Percentiles rank a stretch among this genome's conserved stretches.
phyloP scores from a whole-genome alignment of 257 asterid species.

The Salvia hispanica region DNA sequence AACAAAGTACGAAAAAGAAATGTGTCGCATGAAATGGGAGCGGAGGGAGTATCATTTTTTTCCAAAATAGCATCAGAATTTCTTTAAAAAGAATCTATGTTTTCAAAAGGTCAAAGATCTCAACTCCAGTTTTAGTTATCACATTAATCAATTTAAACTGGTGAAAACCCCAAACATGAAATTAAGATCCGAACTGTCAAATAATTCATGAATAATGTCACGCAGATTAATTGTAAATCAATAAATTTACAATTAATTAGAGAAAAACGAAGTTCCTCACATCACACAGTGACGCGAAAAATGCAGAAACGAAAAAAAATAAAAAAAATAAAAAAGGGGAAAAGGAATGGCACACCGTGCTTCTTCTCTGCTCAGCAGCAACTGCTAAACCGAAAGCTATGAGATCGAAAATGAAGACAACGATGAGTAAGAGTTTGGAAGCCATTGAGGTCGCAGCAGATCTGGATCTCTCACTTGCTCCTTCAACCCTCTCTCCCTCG shows the following conservation, averaged over 20 bases:
- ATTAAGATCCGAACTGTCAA: no score
- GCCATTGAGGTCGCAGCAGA: slow-evolving; percentile 61
- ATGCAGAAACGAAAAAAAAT: no score
- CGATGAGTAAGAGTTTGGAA: slow-evolving; percentile 59
- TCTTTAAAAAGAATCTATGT: not conserved
- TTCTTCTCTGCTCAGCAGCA: slow-evolving; percentile 91
- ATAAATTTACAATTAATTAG: not conserved
- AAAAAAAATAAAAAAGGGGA: not conserved
- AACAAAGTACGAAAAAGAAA: no score
- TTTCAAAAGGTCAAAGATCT: slow-evolving; percentile 7
- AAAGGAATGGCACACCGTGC: slow-evolving; percentile 50
- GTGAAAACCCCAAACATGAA: not conserved
- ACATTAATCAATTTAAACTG: not conserved
- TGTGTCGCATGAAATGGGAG: no score
- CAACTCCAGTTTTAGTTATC: not conserved
- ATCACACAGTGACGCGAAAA: not conserved
- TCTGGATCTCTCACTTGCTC: slow-evolving; percentile 36
- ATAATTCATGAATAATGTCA: no score
- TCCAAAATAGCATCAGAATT: no score
- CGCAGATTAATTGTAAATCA: not conserved
- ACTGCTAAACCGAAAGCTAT: slow-evolving; percentile 86
- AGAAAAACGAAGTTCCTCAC: slow-evolving; percentile 14
- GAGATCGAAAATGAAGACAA: slow-evolving; percentile 62
- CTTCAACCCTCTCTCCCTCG: no score
- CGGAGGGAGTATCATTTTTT: no score